Evolutionary conservation across 768 basidiomycete species (phyloP).

Genomic region (Suillus cothurnatus): DNA sequence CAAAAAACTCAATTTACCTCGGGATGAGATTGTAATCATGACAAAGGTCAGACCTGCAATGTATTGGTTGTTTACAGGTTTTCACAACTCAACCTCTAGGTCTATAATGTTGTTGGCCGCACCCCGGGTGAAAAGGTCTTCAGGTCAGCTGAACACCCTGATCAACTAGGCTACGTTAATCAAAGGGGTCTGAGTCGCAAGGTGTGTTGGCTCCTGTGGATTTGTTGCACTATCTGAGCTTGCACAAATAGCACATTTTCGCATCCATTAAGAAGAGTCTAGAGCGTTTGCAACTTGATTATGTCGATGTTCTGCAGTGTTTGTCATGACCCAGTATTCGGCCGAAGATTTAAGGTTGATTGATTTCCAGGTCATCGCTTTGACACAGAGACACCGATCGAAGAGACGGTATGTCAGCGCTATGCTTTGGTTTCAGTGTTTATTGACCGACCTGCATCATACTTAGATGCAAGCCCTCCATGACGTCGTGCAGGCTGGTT

Average conservation of each 20-base stretch:
- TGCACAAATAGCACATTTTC: conserved; percentile 61
- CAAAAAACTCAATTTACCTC: conserved; percentile 42
- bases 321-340: conserved; percentile 16
- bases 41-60: conserved; percentile 39
- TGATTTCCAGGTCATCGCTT: conserved; percentile 34
- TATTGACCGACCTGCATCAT: not conserved
- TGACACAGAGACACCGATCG: conserved; percentile 28
- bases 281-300: conserved; percentile 71
- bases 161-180: conserved; percentile 55
- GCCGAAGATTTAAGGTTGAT: conserved; percentile 16
- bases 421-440: conserved; percentile 22
- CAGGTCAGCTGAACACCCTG: conserved; percentile 16
- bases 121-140: conserved; percentile 11
- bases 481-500: conserved; percentile 66
- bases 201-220: conserved; percentile 25
- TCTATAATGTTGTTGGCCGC: conserved; percentile 19
- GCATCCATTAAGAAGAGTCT: conserved; percentile 63
- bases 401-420: conserved; percentile 41
- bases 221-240: not conserved
- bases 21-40: conserved; percentile 47
- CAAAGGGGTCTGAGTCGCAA: conserved; percentile 50
- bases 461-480: conserved; percentile 66
- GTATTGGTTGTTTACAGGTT: not conserved
- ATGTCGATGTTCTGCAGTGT: conserved; percentile 78
- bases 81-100: not conserved